Percentiles rank a stretch among this genome's conserved stretches.
Conservation (phyloP, 2,329 filamentous ascomycete genomes). For the Ramichloridium luteum region DNA sequence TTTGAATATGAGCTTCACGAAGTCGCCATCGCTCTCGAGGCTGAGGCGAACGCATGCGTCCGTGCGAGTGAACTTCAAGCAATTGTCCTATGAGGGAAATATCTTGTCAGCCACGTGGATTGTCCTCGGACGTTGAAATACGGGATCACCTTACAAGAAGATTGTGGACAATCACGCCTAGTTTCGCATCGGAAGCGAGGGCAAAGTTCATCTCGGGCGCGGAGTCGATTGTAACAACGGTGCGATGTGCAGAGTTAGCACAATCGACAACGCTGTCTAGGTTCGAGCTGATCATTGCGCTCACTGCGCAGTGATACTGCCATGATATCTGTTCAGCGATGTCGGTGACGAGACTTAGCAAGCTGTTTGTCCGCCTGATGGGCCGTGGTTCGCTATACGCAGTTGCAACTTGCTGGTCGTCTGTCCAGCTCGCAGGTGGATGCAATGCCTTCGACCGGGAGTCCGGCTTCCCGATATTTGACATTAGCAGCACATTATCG, state of each 20-base stretch:
- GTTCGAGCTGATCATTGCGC: too few relatives aligned
- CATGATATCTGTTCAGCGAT: too few relatives aligned
- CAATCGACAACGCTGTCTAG: too few relatives aligned
- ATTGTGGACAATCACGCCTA: conserved; percentile 4
- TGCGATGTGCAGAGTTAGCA: too few relatives aligned
- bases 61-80: conserved; percentile 30
- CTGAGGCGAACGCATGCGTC: conserved; percentile 26
- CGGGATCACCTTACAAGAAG: conserved; percentile 1
- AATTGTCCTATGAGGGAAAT: conserved; percentile 24
- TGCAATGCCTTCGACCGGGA: conserved; percentile 15
- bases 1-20: conserved; percentile 26
- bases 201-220: too few relatives aligned
- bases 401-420: too few relatives aligned
- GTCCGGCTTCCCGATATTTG: conserved; percentile 25
- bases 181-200: conserved; percentile 1
- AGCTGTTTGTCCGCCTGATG: too few relatives aligned
- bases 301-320: too few relatives aligned
- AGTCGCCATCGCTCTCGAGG: conserved; percentile 17
- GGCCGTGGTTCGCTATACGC: too few relatives aligned
- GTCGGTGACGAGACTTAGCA: too few relatives aligned
- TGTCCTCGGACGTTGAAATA: too few relatives aligned
- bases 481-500: conserved; percentile 31
- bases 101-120: not conserved
- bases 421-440: conserved; percentile 21
- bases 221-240: too few relatives aligned